Evolutionary conservation across 1,139 yeast genomes (phyloP), one percentile per base, ranked within the genome.

Genomic region (Taphrina communis): DNA sequence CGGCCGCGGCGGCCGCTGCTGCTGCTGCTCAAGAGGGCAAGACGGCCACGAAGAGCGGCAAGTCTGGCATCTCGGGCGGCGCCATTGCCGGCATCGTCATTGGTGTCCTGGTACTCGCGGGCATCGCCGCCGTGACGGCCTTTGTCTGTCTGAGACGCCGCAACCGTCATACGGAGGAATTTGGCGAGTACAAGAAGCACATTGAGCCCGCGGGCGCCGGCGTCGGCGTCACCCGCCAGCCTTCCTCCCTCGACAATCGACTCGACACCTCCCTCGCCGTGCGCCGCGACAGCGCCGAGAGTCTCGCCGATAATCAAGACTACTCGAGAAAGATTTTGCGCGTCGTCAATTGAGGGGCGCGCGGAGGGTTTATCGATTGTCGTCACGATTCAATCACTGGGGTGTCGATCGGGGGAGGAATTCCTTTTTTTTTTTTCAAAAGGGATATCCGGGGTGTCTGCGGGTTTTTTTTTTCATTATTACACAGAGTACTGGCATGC

Each of bases 261-360:
- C 79, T 87, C 72, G 86, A 87, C 75, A 89, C 90, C 1, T 82
- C 85, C 60, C 85, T 88, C 87, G 81, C 88, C 78, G 86, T 90
- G 76, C 84, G 91, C 72, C 82, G 95, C 72, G 80, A 88, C 70
- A 84, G 88, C 70, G 92, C 88, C 75, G 93, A 92, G 14, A 84
- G 89, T 35, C 81, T 89, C 72, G 93, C 91, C 14, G 95, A 89
- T 76, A 92, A 88, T 72, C 84, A 89, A 12, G 94, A 89, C 76
- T 88, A 88, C 78, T 83, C 88, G 62, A 82, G 92, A 73, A 88
- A 88, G 78, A 85, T 88, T 42, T 80, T 89, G 69, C 86, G 88
- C 71, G 93, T 89, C 48, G 56, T 63, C 61, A 63, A 63, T 44
- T 63, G 41, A 53, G 9, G 50, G 21, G 11, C 19, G 21, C 17